Conservation (phyloP, 1,284 basidiomycete species). For the Rhodotorula sp. region DNA sequence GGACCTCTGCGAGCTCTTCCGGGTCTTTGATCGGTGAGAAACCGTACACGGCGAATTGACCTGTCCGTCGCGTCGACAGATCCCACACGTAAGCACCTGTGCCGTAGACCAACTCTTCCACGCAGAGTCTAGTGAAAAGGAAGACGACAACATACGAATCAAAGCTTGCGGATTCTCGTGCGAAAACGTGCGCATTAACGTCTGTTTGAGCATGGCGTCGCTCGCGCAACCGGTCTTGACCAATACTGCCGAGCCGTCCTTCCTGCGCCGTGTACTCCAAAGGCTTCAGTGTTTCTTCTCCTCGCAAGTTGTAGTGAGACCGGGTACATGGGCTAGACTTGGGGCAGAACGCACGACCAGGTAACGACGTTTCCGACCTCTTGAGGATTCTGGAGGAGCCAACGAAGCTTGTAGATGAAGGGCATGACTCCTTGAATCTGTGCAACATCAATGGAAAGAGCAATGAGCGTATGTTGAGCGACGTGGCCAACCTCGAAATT, state of each 20-base stretch:
- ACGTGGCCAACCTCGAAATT: no score
- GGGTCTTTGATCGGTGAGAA: background rate
- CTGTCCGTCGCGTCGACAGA: background rate
- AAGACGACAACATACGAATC: background rate
- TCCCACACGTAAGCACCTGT: background rate
- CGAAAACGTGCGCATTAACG: no score
- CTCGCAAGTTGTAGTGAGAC: background rate
- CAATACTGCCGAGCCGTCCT: no score
- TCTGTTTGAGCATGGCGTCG: no score
- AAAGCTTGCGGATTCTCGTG: no score
- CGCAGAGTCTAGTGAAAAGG: background rate
- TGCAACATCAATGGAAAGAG: no score
- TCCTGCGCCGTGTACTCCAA: background rate
- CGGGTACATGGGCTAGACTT: background rate
- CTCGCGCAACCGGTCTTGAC: no score
- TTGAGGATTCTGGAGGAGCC: conserved; percentile 5
- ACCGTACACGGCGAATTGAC: background rate
- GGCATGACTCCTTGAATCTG: conserved; percentile 22
- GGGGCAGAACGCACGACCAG: conserved; percentile 19
- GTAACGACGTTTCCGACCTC: conserved; percentile 5
- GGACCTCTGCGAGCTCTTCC: background rate
- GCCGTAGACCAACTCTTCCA: background rate
- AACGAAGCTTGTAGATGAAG: conserved; percentile 23
- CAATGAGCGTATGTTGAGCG: no score
- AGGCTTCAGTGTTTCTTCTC: background rate